A percentile compares a stretch with the other conserved stretches of the same genome.
Conservation (phyloP, 1,284 basidiomycete species). For the Tilletia indica region DNA sequence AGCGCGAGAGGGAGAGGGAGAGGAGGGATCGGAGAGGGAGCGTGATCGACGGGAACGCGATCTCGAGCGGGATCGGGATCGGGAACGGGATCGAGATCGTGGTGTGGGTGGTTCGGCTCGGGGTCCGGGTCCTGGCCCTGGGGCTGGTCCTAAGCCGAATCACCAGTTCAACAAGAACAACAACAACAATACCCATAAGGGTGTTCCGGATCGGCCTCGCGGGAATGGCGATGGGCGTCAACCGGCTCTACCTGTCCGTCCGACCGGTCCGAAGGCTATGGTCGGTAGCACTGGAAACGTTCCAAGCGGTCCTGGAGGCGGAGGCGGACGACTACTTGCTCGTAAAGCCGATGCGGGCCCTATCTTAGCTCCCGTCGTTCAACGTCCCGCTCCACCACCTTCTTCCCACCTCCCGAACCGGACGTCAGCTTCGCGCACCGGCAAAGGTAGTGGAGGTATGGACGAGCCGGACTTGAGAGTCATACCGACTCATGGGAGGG, state of each 20-base stretch:
- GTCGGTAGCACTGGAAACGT: background rate
- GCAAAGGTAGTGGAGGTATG: background rate
- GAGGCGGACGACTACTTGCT: background rate
- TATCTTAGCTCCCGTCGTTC: background rate
- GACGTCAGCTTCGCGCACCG: background rate
- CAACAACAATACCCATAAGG: too few relatives aligned
- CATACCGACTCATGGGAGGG: background rate
- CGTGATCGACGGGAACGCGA: background rate
- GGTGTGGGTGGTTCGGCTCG: background rate
- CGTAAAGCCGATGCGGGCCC: conserved; percentile 8
- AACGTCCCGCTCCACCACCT: background rate
- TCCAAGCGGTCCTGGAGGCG: background rate
- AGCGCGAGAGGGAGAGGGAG: conserved; percentile 3
- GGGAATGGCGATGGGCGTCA: too few relatives aligned
- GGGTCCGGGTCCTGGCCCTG: background rate
- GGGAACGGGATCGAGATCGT: background rate
- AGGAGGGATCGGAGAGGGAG: background rate
- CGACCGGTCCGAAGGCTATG: background rate
- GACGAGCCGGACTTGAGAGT: conserved; percentile 1
- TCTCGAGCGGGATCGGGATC: background rate
- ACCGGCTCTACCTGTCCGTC: background rate
- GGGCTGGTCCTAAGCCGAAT: background rate
- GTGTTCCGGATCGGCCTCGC: too few relatives aligned
- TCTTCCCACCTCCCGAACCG: background rate
- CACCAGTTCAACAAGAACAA: too few relatives aligned